These are phyloP conservation scores for Tetrahymena malaccensis DNA, from an alignment of 73 alveolate species.

Conservation along the genomic window DNA sequence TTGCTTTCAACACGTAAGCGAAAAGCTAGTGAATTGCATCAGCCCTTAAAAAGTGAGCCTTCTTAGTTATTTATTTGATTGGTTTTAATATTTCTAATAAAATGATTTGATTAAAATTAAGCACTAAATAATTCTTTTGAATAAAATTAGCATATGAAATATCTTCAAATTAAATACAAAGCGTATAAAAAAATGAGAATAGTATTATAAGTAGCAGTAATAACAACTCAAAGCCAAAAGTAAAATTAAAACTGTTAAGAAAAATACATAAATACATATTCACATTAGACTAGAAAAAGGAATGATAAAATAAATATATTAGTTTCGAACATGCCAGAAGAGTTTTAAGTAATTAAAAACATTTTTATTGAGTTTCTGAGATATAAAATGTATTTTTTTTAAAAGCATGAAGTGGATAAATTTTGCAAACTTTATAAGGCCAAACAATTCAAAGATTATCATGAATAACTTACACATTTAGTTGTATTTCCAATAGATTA, in stretches of 20 bases:
- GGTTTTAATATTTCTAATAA: not conserved
- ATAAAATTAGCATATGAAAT: not conserved
- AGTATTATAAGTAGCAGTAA: not conserved
- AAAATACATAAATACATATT: not conserved
- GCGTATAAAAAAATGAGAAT: not conserved
- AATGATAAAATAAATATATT: not conserved
- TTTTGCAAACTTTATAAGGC: not conserved
- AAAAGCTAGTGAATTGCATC: not conserved
- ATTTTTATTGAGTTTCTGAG: not conserved
- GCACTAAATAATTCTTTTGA: not conserved
- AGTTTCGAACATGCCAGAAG: not conserved
- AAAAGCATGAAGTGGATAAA: not conserved
- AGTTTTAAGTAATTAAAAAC: not conserved
- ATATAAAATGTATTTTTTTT: not conserved
- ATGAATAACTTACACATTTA: not conserved
- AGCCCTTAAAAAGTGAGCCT: not conserved
- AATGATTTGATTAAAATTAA: not conserved
- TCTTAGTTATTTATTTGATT: not conserved
- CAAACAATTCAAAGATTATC: not conserved
- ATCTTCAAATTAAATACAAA: not conserved
- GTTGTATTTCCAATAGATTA: not conserved
- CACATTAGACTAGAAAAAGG: not conserved
- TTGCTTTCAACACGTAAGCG: not conserved
- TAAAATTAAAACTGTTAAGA: not conserved
- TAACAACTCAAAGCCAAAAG: not conserved